Conservation (phyloP, 2,329 filamentous ascomycete species). For the Gaeumannomyces sp. region DNA sequence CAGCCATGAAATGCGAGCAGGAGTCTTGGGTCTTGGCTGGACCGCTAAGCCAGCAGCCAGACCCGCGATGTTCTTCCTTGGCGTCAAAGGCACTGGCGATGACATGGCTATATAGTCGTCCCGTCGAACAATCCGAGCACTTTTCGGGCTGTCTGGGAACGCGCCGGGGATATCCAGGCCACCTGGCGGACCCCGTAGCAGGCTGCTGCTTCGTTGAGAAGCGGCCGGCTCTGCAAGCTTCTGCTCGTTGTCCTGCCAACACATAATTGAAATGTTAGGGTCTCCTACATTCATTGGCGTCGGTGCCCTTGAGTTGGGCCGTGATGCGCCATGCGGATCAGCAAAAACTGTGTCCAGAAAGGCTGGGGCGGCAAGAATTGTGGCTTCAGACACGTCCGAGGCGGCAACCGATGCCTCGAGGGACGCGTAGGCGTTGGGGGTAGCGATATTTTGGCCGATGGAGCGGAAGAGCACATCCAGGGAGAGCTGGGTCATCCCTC, state of each 20-base stretch:
- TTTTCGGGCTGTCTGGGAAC: slow-evolving; percentile 32
- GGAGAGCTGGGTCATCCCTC: slow-evolving; percentile 84
- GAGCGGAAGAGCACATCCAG: slow-evolving; percentile 87
- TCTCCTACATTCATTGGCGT: slow-evolving; percentile 63
- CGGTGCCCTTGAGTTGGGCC: slow-evolving; percentile 57
- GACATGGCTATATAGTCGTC: slow-evolving; percentile 17
- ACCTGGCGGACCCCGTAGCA: not conserved
- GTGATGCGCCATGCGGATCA: slow-evolving; percentile 52
- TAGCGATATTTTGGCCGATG: slow-evolving; percentile 65
- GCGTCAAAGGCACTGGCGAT: slow-evolving; percentile 12
- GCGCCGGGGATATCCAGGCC: slow-evolving; percentile 14
- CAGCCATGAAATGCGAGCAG: slow-evolving; percentile 35
- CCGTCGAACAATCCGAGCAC: slow-evolving; percentile 38
- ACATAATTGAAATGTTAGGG: slow-evolving; percentile 33
- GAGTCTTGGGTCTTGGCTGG: slow-evolving; percentile 16
- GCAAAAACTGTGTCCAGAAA: slow-evolving; percentile 77
- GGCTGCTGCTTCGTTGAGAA: not conserved
- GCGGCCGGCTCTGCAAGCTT: not conserved
- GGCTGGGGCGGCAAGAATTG: slow-evolving; percentile 63
- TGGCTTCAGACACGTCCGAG: slow-evolving; percentile 75
- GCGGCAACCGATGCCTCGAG: slow-evolving; percentile 68
- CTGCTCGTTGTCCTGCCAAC: slow-evolving; percentile 29
- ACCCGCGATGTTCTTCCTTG: slow-evolving; percentile 7
- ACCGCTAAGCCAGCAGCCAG: slow-evolving; percentile 3
- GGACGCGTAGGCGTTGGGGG: slow-evolving; percentile 48